phyloP scores from a whole-genome alignment of 75 land plant genomes.

The Chamaecyparis obtusa region DNA sequence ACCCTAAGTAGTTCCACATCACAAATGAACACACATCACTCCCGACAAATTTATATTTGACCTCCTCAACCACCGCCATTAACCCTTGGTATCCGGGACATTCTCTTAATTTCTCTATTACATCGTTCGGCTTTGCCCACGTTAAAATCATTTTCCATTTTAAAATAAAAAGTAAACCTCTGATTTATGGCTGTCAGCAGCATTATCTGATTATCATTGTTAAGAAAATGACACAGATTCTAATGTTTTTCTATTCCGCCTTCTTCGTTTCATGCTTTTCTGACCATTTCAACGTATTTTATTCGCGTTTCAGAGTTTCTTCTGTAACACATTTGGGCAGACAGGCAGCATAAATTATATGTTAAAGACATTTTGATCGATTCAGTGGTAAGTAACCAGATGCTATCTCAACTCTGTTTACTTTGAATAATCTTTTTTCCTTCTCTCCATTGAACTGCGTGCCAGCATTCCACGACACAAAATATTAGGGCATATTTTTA shows the following conservation, averaged over 20 bases:
- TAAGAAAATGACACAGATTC: not conserved
- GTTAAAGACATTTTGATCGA: not conserved
- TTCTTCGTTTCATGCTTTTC: not conserved
- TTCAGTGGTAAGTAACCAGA: not conserved
- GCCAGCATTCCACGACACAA: not conserved
- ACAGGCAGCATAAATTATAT: not conserved
- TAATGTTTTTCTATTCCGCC: not conserved
- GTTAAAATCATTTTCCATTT: not conserved
- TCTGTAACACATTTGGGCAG: not conserved
- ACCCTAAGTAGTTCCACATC: too few species aligned
- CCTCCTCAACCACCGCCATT: not conserved
- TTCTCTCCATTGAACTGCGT: not conserved
- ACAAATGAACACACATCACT: not conserved
- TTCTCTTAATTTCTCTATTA: too few species aligned
- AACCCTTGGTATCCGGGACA: not conserved
- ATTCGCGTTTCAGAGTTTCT: not conserved
- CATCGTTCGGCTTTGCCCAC: not conserved
- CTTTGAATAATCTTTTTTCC: not conserved
- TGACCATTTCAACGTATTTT: too few species aligned
- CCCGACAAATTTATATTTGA: not conserved
- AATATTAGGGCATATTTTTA: not conserved
- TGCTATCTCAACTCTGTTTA: not conserved
- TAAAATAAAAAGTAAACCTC: not conserved
- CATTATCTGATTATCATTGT: not conserved
- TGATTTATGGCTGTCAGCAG: not conserved